These are phyloP conservation scores for Vanderwaltozyma tropicalis DNA, from an alignment of 805 yeast genomes.

Conservation along the genomic window DNA sequence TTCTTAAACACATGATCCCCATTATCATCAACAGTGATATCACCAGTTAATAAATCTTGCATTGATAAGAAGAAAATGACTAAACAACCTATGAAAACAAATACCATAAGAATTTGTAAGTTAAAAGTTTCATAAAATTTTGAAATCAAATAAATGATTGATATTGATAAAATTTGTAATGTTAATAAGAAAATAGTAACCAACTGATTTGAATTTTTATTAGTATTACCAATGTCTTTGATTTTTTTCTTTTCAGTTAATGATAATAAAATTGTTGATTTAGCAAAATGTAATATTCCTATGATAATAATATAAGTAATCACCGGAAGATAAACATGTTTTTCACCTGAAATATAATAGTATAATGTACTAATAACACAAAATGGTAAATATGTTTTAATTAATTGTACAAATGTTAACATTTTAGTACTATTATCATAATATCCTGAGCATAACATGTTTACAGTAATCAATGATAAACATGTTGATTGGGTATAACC, in stretches of 20 bases:
- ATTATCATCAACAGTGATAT: not conserved
- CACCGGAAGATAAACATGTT: not conserved
- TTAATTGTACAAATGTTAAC: not conserved
- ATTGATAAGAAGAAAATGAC: slow-evolving; percentile 19
- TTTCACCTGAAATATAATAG: not conserved
- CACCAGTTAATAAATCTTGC: slow-evolving; percentile 11
- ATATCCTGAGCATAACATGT: slow-evolving; percentile 1
- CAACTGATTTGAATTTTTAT: not conserved
- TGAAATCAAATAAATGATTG: not conserved
- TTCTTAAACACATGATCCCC: not conserved
- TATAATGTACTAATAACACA: not conserved
- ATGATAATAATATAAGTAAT: not conserved
- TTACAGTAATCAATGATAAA: slow-evolving; percentile 9
- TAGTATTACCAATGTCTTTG: not conserved
- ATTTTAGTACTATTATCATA: not conserved
- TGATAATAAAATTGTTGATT: not conserved
- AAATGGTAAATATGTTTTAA: not conserved
- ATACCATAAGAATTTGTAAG: slow-evolving; percentile 22
- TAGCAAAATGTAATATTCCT: not conserved
- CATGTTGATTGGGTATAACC: slow-evolving; percentile 11
- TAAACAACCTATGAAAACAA: slow-evolving; percentile 25
- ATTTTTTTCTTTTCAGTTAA: not conserved
- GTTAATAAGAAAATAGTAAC: not conserved
- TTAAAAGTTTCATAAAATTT: not conserved
- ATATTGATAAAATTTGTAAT: slow-evolving; percentile 1